Percentiles rank a stretch among this genome's conserved stretches.
Conservation (phyloP, 2,329 filamentous ascomycete genomes). For the Exophiala spinifera region DNA sequence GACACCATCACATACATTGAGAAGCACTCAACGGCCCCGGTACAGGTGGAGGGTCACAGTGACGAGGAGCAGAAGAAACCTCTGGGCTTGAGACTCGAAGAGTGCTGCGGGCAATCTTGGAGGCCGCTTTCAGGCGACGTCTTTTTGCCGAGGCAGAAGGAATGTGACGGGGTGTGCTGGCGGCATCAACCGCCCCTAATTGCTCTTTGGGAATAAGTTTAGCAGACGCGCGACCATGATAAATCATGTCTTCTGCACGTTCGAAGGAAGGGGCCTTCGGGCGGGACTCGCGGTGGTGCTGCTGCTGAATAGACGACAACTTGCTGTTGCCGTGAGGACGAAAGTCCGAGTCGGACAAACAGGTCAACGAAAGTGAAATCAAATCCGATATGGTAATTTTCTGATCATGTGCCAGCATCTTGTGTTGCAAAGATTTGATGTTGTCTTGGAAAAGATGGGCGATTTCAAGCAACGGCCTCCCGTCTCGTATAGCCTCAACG, state of each 20-base stretch:
- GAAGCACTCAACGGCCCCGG: no score
- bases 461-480: neutral
- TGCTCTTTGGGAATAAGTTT: no score
- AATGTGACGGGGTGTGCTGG: no score
- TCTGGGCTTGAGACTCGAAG: no score
- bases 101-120: no score
- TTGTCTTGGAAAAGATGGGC: neutral
- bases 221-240: no score
- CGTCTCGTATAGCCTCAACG: neutral
- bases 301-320: neutral
- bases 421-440: neutral
- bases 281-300: neutral
- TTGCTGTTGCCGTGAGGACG: neutral
- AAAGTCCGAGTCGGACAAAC: neutral
- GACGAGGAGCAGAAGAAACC: no score
- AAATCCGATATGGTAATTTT: neutral
- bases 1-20: no score
- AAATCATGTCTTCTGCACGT: neutral
- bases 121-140: no score
- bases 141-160: no score
- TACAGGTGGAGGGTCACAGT: no score
- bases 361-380: neutral
- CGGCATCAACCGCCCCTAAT: no score
- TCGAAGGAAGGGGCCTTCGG: neutral
- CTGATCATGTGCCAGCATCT: neutral